Conservation (phyloP, 192 early-diverging fungal species). For the Backusella sp. region DNA sequence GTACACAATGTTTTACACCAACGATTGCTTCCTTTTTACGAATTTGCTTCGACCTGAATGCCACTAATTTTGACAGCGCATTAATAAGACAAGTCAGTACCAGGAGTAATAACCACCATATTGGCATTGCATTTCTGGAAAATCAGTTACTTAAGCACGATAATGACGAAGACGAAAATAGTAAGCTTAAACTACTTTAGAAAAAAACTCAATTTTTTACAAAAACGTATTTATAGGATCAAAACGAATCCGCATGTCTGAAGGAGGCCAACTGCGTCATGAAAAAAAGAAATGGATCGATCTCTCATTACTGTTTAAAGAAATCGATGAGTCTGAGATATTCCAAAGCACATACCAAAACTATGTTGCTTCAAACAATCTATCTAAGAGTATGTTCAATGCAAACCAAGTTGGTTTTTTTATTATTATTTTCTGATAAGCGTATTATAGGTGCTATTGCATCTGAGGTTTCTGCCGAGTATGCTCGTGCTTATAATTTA, state of each 20-base stretch:
- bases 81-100: conserved; percentile 35
- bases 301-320: conserved; percentile 61
- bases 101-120: conserved; percentile 49
- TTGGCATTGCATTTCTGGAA: conserved; percentile 51
- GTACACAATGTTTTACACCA: conserved; percentile 41
- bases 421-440: conserved; percentile 7
- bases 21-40: conserved; percentile 50
- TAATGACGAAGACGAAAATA: conserved; percentile 28
- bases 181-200: not conserved
- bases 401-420: not conserved
- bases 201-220: not conserved
- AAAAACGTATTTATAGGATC: not conserved
- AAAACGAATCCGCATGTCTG: not conserved
- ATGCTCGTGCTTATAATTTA: conserved; percentile 46
- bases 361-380: conserved; percentile 46
- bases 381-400: conserved; percentile 42
- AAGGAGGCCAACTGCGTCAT: not conserved
- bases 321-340: conserved; percentile 60
- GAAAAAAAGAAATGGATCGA: conserved; percentile 53
- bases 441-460: conserved; percentile 53
- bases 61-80: conserved; percentile 25
- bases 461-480: conserved; percentile 60
- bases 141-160: conserved; percentile 35
- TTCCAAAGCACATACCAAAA: conserved; percentile 63
- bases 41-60: conserved; percentile 45